Conservation (phyloP, 2,329 filamentous ascomycete genomes). For the Apiospora phragmitis region DNA sequence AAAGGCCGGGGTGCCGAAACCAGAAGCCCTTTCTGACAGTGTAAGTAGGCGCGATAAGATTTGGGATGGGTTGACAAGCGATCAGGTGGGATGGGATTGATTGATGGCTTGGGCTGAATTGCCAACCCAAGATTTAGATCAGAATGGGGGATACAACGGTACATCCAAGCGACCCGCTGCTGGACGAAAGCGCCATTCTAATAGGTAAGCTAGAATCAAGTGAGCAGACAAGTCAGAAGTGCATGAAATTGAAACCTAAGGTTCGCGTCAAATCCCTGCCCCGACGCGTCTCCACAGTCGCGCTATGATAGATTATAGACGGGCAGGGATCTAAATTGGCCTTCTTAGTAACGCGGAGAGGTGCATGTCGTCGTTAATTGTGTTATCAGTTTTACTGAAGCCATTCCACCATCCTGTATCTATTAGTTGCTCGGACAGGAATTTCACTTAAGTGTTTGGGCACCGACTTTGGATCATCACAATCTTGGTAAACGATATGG, state of each 20-base stretch:
- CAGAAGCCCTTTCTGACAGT: not conserved
- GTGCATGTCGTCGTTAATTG: not conserved
- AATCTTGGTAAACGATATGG: constrained; percentile 37
- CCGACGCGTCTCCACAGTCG: not conserved
- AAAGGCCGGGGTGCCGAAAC: not conserved
- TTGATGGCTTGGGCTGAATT: constrained; percentile 1
- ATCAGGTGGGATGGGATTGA: not conserved
- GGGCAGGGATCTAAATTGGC: not conserved
- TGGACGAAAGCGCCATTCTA: not conserved
- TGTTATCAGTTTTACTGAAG: not conserved
- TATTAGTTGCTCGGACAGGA: not conserved
- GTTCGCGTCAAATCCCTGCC: not conserved
- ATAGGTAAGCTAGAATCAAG: not conserved
- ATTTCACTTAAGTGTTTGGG: not conserved
- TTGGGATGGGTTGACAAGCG: not conserved
- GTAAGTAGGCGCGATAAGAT: not conserved
- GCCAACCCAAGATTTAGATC: not conserved
- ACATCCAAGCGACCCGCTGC: not conserved
- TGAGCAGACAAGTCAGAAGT: not conserved
- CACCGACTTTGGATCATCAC: not conserved
- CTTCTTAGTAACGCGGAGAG: not conserved
- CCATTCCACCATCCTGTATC: not conserved
- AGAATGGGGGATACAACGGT: not conserved
- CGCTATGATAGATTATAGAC: not conserved
- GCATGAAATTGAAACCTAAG: not conserved